Evolutionary conservation across 305 asterid species (phyloP), one percentile per base, ranked within the genome.

Genomic region (Coffea humblotiana): DNA sequence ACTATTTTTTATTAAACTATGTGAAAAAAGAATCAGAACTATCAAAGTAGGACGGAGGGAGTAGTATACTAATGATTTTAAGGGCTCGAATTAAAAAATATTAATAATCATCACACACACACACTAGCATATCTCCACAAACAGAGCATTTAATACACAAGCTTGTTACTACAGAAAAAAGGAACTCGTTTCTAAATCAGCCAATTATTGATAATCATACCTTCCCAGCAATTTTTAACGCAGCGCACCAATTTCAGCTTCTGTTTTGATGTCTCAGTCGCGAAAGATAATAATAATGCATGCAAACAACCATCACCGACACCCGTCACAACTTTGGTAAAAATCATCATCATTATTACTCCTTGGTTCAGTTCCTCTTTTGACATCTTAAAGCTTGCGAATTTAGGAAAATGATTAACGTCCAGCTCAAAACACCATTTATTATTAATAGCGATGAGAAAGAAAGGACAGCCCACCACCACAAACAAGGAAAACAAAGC

Each of bases 301-400:
- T 45, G 66, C 78, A 82, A 29, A 77, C 84, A 70, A 81, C 77
- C 79, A 69, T 72, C 77, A 75, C 78, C 77, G 77, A 82, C 79
- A 65, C 79, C 66, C 77, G 67, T 29, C 48, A 79, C 73, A 77
- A 58, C 78, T 11, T 3, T 3, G 43, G 43, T 37, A 37, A 37
- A 37, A 0, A 4, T 4, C 43, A 37, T 37, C 5, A 37, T 4
- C 43, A 37, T 37, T 3, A 3, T 37, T 37, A 37, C 40, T 0
- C 1, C 29, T 29, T 29, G 32, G 43, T 37, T 37, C 43, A 19
- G 4, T 76, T 75, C 27, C 35, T 63, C 48, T 29, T 29, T 29
- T 29, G 29, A 37, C 60, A 7, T 15, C 25, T 58, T 37, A 1
- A 18, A 65, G n/a, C 43, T 27, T 47, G 43, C 27, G 21, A 21